Conservation (phyloP, 225 moss, liverwort and hornwort genomes). For the Marchantia polymorpha region DNA sequence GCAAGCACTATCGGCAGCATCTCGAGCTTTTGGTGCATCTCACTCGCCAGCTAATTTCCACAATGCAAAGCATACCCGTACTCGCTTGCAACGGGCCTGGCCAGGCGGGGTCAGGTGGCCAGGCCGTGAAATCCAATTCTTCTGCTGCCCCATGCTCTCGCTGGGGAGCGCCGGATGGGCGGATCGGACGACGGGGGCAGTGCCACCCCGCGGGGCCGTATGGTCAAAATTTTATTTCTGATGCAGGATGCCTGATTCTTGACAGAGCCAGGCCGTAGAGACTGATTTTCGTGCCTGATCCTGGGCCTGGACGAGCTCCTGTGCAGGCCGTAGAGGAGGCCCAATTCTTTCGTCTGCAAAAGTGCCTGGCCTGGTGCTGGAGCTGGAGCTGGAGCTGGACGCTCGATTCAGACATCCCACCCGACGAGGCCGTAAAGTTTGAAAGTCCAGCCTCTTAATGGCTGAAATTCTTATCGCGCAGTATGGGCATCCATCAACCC, state of each 20-base stretch:
- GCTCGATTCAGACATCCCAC: neutral
- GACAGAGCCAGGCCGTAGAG: neutral
- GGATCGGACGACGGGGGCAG: no score
- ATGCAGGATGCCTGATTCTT: no score
- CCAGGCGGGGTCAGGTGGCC: neutral
- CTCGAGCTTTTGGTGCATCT: neutral
- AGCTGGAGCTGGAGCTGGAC: neutral
- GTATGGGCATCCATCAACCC: no score
- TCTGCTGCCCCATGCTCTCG: neutral
- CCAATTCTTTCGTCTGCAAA: neutral
- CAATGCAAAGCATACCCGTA: slow-evolving; percentile 1
- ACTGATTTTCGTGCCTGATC: neutral
- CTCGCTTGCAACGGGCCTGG: neutral
- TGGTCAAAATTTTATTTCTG: no score
- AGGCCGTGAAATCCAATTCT: neutral
- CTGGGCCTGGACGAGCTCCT: neutral
- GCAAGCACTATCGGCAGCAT: neutral
- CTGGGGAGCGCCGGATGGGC: neutral
- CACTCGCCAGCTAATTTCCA: slow-evolving; percentile 8
- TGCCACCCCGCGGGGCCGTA: no score
- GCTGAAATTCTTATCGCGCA: no score
- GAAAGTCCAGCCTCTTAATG: no score
- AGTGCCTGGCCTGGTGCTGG: neutral
- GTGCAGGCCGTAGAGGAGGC: neutral
- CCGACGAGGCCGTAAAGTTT: no score